Evolutionary conservation across 352 stramenopile genomes (phyloP), one percentile per base, ranked within the genome.

Genomic region (Globisporangium megalacanthum): DNA sequence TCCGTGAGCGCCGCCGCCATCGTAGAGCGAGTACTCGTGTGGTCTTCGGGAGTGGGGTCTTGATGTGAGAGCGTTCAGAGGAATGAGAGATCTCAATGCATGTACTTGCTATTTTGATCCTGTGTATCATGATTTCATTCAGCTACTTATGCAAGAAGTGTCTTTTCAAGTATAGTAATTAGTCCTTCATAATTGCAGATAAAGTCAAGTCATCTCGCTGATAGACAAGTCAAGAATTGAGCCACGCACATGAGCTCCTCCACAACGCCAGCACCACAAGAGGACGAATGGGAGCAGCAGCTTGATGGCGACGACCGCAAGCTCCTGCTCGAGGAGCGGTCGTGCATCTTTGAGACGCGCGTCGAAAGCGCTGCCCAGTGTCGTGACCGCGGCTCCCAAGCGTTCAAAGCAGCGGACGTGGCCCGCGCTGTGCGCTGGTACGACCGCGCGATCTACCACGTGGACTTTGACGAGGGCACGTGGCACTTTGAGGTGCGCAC

Each of bases 401-500:
- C 74, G 8, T 90, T 89, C 45, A 87, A 87, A 51, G 36, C 47
- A 29, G 77, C 82, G 29, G 54, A 90, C 49, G n/a, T 76, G 11
- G 36, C 51, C 0, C 52, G 64, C 7, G 84, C 84, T 2, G 54
- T 91, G 47, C 47, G 73, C 47, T 94, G 76, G 77, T 94, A 92
- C 66, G 62, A 90, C 52, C 84, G 84, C 29, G 82, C 82, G 45
- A 64, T 92, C 6, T 87, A 75, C 54, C 84, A 94, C 58, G 79
- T 90, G 49, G 79, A 92, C 41, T 94, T 94, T 68, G 84, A 92
- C 53, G 82, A 94, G 61, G 84, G 75, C 67, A 89, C 82, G 55
- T 94, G 82, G 81, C 66, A 86, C 53, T 94, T 94, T 58, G 84
- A 94, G 77, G 78, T 90, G 25, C 19, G 56, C 35, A 15, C 1